These are phyloP conservation scores for Leccinum boreale DNA, from an alignment of 768 basidiomycete genomes.

Conservation along the genomic window DNA sequence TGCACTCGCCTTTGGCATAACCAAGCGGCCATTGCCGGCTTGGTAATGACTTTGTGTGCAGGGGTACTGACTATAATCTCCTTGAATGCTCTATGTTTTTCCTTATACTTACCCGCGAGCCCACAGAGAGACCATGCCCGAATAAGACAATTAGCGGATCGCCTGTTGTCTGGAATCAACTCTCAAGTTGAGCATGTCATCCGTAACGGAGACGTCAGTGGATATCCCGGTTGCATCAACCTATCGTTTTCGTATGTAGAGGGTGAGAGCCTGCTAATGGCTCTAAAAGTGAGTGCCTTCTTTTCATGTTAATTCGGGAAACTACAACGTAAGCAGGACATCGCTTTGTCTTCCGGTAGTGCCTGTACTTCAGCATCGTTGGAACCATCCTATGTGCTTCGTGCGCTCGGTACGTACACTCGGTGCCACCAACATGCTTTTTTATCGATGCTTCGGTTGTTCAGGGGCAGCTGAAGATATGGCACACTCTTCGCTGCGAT, in stretches of 20 bases:
- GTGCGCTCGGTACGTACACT: slow-evolving; percentile 71
- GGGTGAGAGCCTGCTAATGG: slow-evolving; percentile 96
- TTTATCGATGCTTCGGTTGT: background rate
- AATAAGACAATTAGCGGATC: slow-evolving; percentile 70
- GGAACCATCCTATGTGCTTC: slow-evolving; percentile 96
- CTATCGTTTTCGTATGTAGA: slow-evolving; percentile 96
- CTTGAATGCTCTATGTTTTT: background rate
- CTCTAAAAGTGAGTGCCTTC: slow-evolving; percentile 68
- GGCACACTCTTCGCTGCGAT: slow-evolving; percentile 97
- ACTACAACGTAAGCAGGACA: slow-evolving; percentile 53
- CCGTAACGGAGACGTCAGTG: slow-evolving; percentile 87
- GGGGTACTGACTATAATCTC: slow-evolving; percentile 76
- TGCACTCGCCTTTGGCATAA: slow-evolving; percentile 38
- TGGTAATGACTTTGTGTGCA: slow-evolving; percentile 76
- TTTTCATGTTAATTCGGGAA: slow-evolving; percentile 1
- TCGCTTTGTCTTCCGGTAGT: slow-evolving; percentile 95
- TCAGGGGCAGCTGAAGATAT: slow-evolving; percentile 94
- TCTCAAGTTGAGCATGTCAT: slow-evolving; percentile 85
- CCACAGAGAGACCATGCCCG: slow-evolving; percentile 75
- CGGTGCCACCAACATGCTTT: background rate
- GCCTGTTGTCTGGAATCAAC: slow-evolving; percentile 79
- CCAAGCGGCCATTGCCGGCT: slow-evolving; percentile 51
- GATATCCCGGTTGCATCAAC: slow-evolving; percentile 96
- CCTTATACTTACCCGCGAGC: slow-evolving; percentile 1
- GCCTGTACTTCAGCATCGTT: slow-evolving; percentile 98